phyloP scores from a whole-genome alignment of 2,329 filamentous ascomycete species.

The Plectosphaerella cucumerina region DNA sequence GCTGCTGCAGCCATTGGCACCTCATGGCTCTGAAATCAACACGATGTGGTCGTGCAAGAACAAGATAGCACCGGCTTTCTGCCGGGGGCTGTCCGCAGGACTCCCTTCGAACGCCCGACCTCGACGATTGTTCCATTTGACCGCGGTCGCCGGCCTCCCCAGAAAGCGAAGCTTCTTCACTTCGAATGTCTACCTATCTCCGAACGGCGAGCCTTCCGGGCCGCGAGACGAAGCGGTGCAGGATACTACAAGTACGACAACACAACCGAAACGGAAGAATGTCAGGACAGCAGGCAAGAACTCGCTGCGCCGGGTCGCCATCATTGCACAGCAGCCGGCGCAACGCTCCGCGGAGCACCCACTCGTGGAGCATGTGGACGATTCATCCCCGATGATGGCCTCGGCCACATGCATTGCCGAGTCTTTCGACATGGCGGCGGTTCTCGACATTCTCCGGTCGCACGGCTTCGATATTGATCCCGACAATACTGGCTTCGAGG shows the following conservation, averaged over 20 bases:
- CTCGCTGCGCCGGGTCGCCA: conserved; percentile 78
- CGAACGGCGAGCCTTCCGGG: conserved; percentile 26
- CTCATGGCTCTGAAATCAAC: conserved; percentile 5
- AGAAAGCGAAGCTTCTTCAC: conserved; percentile 62
- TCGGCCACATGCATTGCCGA: conserved; percentile 60
- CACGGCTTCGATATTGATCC: conserved; percentile 61
- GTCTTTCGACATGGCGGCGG: conserved; percentile 59
- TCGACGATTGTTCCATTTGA: conserved; percentile 41
- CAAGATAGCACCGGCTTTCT: conserved; percentile 8
- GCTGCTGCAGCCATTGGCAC: not conserved
- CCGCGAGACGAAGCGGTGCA: conserved; percentile 5
- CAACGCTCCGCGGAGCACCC: conserved; percentile 36
- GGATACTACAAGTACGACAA: conserved; percentile 9
- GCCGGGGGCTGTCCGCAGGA: conserved; percentile 7
- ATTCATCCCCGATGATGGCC: conserved; percentile 35
- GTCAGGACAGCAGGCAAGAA: conserved; percentile 52
- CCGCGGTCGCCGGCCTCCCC: conserved; percentile 36
- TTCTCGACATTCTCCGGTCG: conserved; percentile 50
- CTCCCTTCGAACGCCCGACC: conserved; percentile 8
- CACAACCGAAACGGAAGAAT: conserved; percentile 39
- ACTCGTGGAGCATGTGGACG: conserved; percentile 20
- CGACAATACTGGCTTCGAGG: conserved; percentile 56
- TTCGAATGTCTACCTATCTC: conserved; percentile 53
- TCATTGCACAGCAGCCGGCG: conserved; percentile 69
- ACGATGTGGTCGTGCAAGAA: conserved; percentile 9